phyloP scores from a whole-genome alignment of 345 rosid species.

The sweet orange (Citrus sinensis) region DNA sequence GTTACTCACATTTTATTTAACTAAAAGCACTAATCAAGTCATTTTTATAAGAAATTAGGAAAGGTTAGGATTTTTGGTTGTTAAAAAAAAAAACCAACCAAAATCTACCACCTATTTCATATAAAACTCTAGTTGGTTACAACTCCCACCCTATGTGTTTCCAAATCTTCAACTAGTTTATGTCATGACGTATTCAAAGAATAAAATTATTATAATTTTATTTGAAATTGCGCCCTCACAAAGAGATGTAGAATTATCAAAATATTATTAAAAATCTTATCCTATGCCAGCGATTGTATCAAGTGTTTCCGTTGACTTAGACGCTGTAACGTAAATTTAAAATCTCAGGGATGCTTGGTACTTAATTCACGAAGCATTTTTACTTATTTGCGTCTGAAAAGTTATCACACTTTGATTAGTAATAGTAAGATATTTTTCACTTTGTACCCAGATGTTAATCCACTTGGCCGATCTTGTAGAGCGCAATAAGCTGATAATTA shows the following conservation, averaged over 20 bases:
- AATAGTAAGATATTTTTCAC: too few species aligned
- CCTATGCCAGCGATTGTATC: not conserved
- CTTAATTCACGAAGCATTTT: too few species aligned
- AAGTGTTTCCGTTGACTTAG: slow-evolving; percentile 12
- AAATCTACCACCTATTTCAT: slow-evolving; percentile 25
- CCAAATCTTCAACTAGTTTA: not conserved
- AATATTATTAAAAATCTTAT: slow-evolving; percentile 6
- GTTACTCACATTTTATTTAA: slow-evolving; percentile 8
- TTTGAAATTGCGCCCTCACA: not conserved
- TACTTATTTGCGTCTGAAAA: too few species aligned
- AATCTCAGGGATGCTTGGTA: not conserved
- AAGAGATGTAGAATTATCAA: not conserved
- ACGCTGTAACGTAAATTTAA: not conserved
- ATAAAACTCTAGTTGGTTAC: slow-evolving; percentile 32
- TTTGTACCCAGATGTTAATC: too few species aligned
- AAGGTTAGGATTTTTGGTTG: slow-evolving; percentile 13
- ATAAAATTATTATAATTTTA: slow-evolving; percentile 9
- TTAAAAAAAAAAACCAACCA: slow-evolving; percentile 30
- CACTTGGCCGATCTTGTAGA: too few species aligned
- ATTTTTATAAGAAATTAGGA: slow-evolving; percentile 3
- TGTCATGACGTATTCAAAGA: slow-evolving; percentile 7
- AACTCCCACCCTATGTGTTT: slow-evolving; percentile 21
- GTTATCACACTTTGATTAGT: too few species aligned
- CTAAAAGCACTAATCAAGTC: not conserved
- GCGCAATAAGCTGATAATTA: too few species aligned